phyloP scores from a whole-genome alignment of 2,329 filamentous ascomycete species.

The Botryotinia calthae region DNA sequence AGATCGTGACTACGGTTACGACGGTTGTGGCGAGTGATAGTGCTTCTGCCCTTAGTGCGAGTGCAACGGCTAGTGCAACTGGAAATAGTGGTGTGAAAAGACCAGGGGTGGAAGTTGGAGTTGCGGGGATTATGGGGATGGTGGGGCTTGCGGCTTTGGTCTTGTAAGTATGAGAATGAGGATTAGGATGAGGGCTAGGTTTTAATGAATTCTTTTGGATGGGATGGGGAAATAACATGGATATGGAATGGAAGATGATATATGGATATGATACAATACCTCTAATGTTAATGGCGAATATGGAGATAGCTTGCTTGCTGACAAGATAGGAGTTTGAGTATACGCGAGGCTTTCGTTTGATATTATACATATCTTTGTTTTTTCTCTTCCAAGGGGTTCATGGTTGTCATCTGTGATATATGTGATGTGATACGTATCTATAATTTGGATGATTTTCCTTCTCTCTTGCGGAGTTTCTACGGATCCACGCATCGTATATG shows the following conservation, averaged over 20 bases:
- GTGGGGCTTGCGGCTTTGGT: slow-evolving; percentile 1
- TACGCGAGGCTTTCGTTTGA: neutral
- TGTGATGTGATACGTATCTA: neutral
- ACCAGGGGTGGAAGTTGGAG: neutral
- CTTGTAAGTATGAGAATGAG: neutral
- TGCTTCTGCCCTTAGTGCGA: neutral
- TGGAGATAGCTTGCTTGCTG: neutral
- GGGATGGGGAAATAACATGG: neutral
- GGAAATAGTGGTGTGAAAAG: neutral
- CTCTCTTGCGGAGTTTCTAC: neutral
- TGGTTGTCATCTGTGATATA: neutral
- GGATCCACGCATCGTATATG: neutral
- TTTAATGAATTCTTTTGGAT: neutral
- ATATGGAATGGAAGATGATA: neutral
- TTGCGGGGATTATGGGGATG: neutral
- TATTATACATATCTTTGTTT: neutral
- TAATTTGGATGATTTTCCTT: neutral
- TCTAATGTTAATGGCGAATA: slow-evolving; percentile 3
- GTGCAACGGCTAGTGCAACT: slow-evolving; percentile 7
- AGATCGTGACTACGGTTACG: slow-evolving; percentile 16
- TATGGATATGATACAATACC: slow-evolving; percentile 7
- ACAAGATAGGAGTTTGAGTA: neutral
- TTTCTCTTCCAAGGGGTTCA: neutral
- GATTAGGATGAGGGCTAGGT: neutral
- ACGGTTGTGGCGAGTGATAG: slow-evolving; percentile 16